Evolutionary conservation across 768 basidiomycete species (phyloP).

Genomic region (Tulasnella sp.): DNA sequence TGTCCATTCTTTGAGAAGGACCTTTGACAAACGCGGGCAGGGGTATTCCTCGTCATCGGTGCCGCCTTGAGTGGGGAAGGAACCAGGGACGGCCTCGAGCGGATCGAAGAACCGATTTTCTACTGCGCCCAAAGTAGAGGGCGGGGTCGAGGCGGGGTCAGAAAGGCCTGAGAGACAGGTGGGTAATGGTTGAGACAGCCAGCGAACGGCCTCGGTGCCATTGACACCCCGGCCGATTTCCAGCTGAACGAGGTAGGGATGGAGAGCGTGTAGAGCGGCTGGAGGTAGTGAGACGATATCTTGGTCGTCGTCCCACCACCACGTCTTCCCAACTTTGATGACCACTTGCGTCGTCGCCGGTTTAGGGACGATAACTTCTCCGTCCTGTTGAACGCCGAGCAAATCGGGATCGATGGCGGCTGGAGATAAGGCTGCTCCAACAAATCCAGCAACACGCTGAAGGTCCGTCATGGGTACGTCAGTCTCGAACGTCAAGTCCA

Average conservation of each 20-base stretch:
- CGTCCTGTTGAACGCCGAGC: not conserved
- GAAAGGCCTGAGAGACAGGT: not conserved
- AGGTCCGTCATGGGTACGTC: not conserved
- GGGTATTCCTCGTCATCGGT: not conserved
- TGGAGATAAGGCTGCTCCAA: not conserved
- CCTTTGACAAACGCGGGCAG: not conserved
- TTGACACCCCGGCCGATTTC: not conserved
- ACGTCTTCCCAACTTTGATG: not conserved
- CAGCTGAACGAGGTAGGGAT: not conserved
- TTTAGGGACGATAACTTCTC: not conserved
- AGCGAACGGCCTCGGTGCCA: not conserved
- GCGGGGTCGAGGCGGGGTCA: not conserved
- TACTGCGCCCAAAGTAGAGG: not conserved
- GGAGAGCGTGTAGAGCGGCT: not conserved
- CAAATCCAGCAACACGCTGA: not conserved
- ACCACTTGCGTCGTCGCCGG: not conserved
- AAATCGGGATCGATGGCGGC: not conserved
- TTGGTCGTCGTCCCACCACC: constrained; percentile 11
- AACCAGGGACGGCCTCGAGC: not conserved
- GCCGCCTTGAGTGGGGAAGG: not conserved
- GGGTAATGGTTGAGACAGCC: not conserved
- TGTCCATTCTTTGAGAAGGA: not conserved
- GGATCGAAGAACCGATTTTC: not conserved
- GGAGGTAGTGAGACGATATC: not conserved
- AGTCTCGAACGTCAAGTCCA: constrained; percentile 11